phyloP scores from a whole-genome alignment of 2,329 filamentous ascomycete genomes.

The Davidsoniella eucalypti region DNA sequence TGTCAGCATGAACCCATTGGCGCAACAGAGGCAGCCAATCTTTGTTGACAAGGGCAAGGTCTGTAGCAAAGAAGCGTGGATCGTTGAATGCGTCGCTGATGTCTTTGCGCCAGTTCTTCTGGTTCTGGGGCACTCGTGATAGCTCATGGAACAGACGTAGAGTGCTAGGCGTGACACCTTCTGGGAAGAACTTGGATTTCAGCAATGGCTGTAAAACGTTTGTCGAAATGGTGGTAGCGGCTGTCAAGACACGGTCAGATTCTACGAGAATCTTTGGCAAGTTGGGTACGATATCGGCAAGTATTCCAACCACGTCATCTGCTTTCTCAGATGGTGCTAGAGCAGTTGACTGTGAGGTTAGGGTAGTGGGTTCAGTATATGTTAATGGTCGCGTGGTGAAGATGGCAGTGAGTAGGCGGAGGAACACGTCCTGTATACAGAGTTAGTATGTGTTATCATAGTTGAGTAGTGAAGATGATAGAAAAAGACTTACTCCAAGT shows the following conservation, averaged over 20 bases:
- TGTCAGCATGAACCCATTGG: constrained; percentile 74
- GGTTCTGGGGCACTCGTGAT: constrained; percentile 57
- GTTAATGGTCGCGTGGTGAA: constrained; percentile 77
- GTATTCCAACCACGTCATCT: constrained; percentile 64
- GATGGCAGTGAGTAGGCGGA: constrained; percentile 75
- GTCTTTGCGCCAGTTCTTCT: constrained; percentile 88
- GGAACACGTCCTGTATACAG: constrained; percentile 57
- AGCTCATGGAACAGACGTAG: constrained; percentile 63
- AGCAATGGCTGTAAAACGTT: constrained; percentile 71
- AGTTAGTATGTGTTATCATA: neutral
- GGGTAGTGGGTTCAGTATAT: constrained; percentile 38
- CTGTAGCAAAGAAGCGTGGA: constrained; percentile 62
- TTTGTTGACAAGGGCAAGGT: constrained; percentile 45
- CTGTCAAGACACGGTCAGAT: constrained; percentile 63
- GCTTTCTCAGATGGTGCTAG: constrained; percentile 31
- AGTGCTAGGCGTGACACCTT: constrained; percentile 58
- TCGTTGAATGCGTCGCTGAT: constrained; percentile 87
- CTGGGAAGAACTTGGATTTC: constrained; percentile 71
- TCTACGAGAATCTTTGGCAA: constrained; percentile 73
- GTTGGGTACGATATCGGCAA: constrained; percentile 63
- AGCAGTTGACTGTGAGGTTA: constrained; percentile 19
- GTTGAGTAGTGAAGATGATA: neutral
- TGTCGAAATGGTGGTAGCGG: constrained; percentile 64
- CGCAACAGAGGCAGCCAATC: constrained; percentile 72
- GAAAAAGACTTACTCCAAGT: constrained; percentile 49